Conservation (phyloP, 1,139 yeast genomes). For the Geotrichum australiense region DNA sequence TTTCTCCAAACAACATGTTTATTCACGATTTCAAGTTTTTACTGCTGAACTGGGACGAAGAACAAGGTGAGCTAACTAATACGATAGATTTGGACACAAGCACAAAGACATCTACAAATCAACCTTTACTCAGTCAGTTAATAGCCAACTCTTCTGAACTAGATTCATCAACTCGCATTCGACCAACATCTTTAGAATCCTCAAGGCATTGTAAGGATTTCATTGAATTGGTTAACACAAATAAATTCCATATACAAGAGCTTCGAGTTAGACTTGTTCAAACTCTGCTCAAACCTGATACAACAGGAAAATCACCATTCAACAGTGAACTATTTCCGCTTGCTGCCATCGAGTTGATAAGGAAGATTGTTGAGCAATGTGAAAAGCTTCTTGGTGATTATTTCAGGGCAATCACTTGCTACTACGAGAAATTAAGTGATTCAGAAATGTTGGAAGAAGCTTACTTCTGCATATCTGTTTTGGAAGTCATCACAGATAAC, state of each 20-base stretch:
- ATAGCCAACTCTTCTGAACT: conserved; percentile 28
- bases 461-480: conserved; percentile 36
- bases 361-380: conserved; percentile 21
- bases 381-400: conserved; percentile 21
- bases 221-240: conserved; percentile 32
- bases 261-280: conserved; percentile 36
- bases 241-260: conserved; percentile 42
- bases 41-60: conserved; percentile 41
- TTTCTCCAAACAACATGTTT: conserved; percentile 22
- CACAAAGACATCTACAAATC: conserved; percentile 17
- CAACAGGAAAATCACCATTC: conserved; percentile 16
- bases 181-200: conserved; percentile 18
- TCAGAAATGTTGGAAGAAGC: conserved; percentile 11
- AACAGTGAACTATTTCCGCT: conserved; percentile 27
- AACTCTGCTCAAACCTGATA: conserved; percentile 33
- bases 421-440: conserved; percentile 1
- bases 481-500: conserved; percentile 53
- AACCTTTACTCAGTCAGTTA: conserved; percentile 36
- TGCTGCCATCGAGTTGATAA: conserved; percentile 21
- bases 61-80: conserved; percentile 27
- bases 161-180: conserved; percentile 23
- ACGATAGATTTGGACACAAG: conserved; percentile 18
- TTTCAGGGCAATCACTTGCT: conserved; percentile 11
- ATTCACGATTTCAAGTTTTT: conserved; percentile 37
- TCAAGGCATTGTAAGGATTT: conserved; percentile 30